Evolutionary conservation across 2,329 filamentous ascomycete genomes (phyloP).

Genomic region (Didymella glomerata): DNA sequence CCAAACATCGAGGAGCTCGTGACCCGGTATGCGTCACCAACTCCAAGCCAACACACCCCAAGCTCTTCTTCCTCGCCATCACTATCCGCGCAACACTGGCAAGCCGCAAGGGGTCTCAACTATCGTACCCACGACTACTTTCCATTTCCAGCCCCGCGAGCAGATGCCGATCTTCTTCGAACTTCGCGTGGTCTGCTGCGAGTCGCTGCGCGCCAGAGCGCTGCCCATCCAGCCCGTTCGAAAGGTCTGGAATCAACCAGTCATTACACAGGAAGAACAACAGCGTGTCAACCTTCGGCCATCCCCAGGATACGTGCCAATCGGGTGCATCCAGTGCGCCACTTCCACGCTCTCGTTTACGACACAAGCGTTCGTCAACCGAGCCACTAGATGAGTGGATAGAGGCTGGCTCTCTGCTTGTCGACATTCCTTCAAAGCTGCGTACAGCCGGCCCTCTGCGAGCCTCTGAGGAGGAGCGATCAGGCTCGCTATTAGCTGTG

Average conservation of each 20-base stretch:
- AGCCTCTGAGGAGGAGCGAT: not conserved
- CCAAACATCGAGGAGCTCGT: not conserved
- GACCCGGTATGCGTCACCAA: not conserved
- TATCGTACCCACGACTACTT: not conserved
- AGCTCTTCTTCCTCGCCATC: not conserved
- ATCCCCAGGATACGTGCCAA: not conserved
- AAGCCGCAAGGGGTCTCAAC: not conserved
- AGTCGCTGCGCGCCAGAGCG: not conserved
- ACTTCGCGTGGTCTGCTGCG: not conserved
- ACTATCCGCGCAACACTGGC: not conserved
- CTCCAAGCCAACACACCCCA: not conserved
- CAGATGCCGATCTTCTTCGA: not conserved
- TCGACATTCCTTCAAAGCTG: not conserved
- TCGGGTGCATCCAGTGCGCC: not conserved
- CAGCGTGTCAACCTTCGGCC: not conserved
- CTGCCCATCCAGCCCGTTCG: not conserved
- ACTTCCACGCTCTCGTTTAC: not conserved
- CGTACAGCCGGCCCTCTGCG: no score
- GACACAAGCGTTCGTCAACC: not conserved
- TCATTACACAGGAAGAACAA: not conserved
- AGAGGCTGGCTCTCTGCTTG: not conserved
- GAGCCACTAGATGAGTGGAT: not conserved
- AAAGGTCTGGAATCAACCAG: not conserved
- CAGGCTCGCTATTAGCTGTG: no score
- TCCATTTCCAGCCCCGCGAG: not conserved